Conservation (phyloP, 805 yeast species). For the Ogataea nonfermentans region DNA sequence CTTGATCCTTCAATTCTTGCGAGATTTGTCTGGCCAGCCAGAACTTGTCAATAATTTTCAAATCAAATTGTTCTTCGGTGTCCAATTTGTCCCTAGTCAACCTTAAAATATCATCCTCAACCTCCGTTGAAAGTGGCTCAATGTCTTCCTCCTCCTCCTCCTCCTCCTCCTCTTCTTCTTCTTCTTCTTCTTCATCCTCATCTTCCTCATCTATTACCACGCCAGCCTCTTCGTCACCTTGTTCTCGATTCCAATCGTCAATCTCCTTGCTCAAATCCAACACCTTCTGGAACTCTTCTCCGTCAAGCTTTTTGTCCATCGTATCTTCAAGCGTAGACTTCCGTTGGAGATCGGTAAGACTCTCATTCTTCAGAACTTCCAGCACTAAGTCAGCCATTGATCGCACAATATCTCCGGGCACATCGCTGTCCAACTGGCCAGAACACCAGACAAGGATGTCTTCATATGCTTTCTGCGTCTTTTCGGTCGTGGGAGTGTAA, state of each 20-base stretch:
- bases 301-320: slow-evolving; percentile 41
- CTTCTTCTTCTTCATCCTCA: slow-evolving; percentile 34
- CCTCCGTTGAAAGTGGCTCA: slow-evolving; percentile 13
- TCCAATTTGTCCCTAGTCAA: slow-evolving; percentile 2
- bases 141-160: slow-evolving; percentile 30
- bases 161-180: slow-evolving; percentile 32
- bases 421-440: slow-evolving; percentile 58
- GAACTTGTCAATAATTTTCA: slow-evolving; percentile 33
- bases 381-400: slow-evolving; percentile 70
- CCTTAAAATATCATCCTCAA: not conserved
- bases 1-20: slow-evolving; percentile 31
- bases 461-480: slow-evolving; percentile 51
- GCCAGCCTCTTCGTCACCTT: slow-evolving; percentile 36
- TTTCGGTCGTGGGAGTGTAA: slow-evolving; percentile 62
- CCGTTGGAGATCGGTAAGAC: slow-evolving; percentile 40
- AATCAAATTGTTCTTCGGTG: slow-evolving; percentile 20
- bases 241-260: slow-evolving; percentile 43
- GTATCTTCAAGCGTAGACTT: slow-evolving; percentile 51
- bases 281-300: slow-evolving; percentile 46
- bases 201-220: slow-evolving; percentile 40
- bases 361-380: slow-evolving; percentile 51
- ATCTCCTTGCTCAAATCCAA: slow-evolving; percentile 44
- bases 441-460: slow-evolving; percentile 60
- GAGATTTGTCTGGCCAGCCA: slow-evolving; percentile 57
- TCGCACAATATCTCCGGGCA: slow-evolving; percentile 68